Conservation (phyloP, 2,329 filamentous ascomycete species). For the Sphaerulina populicola region DNA sequence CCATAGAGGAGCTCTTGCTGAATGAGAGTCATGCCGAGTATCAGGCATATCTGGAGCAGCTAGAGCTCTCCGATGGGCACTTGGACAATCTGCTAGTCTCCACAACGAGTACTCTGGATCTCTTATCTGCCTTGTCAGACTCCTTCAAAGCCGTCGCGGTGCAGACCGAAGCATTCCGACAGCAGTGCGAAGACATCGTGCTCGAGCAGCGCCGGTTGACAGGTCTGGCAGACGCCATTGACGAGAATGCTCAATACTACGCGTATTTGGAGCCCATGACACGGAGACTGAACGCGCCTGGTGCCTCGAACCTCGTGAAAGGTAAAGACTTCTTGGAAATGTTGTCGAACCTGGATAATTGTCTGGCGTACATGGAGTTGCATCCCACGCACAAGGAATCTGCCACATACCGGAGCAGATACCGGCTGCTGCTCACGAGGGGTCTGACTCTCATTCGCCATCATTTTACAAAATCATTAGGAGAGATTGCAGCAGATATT, state of each 20-base stretch:
- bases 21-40: slow-evolving; percentile 81
- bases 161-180: slow-evolving; percentile 87
- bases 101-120: slow-evolving; percentile 64
- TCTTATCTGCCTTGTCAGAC: slow-evolving; percentile 69
- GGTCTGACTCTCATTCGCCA: slow-evolving; percentile 59
- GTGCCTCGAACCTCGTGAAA: slow-evolving; percentile 76
- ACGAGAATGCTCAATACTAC: slow-evolving; percentile 89
- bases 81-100: slow-evolving; percentile 70
- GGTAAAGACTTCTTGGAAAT: slow-evolving; percentile 81
- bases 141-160: slow-evolving; percentile 81
- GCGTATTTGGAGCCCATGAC: slow-evolving; percentile 87
- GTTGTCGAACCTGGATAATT: slow-evolving; percentile 77
- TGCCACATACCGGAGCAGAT: slow-evolving; percentile 77
- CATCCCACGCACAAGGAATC: slow-evolving; percentile 82
- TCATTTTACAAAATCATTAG: slow-evolving; percentile 55
- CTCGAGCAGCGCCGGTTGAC: slow-evolving; percentile 72
- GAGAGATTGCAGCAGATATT: slow-evolving; percentile 55
- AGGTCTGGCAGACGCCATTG: slow-evolving; percentile 71
- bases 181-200: slow-evolving; percentile 81
- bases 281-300: slow-evolving; percentile 80
- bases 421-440: slow-evolving; percentile 68
- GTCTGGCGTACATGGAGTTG: slow-evolving; percentile 82
- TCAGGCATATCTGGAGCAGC: slow-evolving; percentile 73
- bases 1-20: slow-evolving; percentile 59
- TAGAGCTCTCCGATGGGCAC: slow-evolving; percentile 71